Percentiles rank a stretch among this genome's conserved stretches.
Evolutionary conservation across 2,329 filamentous ascomycete genomes (phyloP).

Genomic region (Trichoderma sp.): DNA sequence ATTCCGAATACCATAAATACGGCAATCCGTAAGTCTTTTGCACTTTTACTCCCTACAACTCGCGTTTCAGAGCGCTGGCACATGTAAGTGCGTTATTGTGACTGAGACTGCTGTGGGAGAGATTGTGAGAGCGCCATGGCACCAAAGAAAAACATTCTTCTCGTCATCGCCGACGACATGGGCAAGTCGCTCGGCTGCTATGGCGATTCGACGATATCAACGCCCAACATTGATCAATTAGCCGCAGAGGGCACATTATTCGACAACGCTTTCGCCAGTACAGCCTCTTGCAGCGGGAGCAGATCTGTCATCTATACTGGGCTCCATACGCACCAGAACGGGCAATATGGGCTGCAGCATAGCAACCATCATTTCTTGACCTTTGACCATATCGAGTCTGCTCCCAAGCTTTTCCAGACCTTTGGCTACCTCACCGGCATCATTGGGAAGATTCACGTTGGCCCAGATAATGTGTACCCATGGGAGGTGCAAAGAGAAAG

Average conservation of each 20-base stretch:
- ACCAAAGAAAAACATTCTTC: conserved; percentile 5
- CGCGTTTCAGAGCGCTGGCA: background rate
- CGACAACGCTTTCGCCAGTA: conserved; percentile 12
- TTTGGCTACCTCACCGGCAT: conserved; percentile 4
- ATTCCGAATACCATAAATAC: background rate
- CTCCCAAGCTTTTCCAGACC: conserved; percentile 5
- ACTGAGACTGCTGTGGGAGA: background rate
- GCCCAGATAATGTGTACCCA: conserved; percentile 8
- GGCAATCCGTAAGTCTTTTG: background rate
- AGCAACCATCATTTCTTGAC: conserved; percentile 17
- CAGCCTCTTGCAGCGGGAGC: conserved; percentile 14
- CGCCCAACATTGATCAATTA: background rate
- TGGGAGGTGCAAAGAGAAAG: conserved; percentile 15
- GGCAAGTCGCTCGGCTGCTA: conserved; percentile 18
- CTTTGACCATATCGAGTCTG: conserved; percentile 8
- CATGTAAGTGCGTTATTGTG: background rate
- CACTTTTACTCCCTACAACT: background rate
- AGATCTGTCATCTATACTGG: conserved; percentile 11
- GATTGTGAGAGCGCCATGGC: background rate
- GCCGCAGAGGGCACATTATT: background rate
- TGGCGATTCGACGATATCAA: conserved; percentile 5
- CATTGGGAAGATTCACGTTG: conserved; percentile 13
- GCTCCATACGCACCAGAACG: conserved; percentile 14
- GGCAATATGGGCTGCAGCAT: conserved; percentile 13
- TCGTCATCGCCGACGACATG: conserved; percentile 13